These are phyloP conservation scores for Xerocomellus amylosporus DNA, from an alignment of 768 basidiomycete species.

Conservation along the genomic window DNA sequence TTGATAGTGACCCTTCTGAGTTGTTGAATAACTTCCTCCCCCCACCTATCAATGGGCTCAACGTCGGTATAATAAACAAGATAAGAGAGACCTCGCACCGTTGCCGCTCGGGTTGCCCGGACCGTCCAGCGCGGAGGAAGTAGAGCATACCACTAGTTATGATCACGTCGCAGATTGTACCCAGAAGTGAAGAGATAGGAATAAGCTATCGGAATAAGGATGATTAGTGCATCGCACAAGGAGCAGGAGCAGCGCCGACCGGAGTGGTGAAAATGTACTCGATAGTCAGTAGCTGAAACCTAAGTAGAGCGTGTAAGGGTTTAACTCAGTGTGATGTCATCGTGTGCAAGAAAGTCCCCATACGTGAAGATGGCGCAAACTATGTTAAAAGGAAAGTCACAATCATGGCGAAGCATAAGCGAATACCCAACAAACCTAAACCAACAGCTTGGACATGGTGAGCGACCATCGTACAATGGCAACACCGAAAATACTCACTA, in stretches of 20 bases:
- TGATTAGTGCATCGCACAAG: neutral
- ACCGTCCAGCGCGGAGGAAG: conserved; percentile 1
- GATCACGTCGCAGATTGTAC: conserved; percentile 2
- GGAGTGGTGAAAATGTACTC: conserved; percentile 6
- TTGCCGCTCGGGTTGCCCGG: neutral
- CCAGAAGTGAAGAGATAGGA: neutral
- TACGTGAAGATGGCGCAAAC: conserved; percentile 2
- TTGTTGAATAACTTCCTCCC: neutral
- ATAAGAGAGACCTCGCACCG: neutral
- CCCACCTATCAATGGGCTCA: neutral
- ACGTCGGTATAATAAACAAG: neutral
- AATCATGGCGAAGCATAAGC: neutral
- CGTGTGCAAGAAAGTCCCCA: neutral
- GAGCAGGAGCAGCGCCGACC: neutral
- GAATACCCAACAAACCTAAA: neutral
- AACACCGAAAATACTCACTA: neutral
- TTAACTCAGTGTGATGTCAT: neutral
- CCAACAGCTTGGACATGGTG: conserved; percentile 3
- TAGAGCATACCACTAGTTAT: conserved; percentile 2
- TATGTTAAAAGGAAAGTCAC: neutral
- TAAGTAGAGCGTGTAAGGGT: neutral
- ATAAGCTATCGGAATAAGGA: neutral
- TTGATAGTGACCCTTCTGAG: conserved; percentile 1
- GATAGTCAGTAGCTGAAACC: neutral
- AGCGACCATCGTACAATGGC: neutral